phyloP scores from a whole-genome alignment of 306 rosid genomes.

The Prunus dulcis region DNA sequence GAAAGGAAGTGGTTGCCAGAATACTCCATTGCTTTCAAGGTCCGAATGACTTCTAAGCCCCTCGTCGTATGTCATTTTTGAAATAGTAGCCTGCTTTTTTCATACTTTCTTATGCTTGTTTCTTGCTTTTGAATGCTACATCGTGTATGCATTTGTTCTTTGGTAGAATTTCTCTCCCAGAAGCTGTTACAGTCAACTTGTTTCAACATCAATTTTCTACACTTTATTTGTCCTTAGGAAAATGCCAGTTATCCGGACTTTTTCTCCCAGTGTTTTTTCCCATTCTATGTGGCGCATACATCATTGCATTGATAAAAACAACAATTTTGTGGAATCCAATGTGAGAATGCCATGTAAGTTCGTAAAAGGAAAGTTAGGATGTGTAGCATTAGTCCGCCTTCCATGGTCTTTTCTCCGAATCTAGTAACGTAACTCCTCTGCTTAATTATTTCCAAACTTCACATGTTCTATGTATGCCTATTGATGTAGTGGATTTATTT shows the following conservation, averaged over 20 bases:
- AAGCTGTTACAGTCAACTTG: neutral
- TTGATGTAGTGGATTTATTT: slow-evolving; percentile 27
- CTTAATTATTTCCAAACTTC: neutral
- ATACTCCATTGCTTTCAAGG: neutral
- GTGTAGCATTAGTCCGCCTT: neutral
- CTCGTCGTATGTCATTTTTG: neutral
- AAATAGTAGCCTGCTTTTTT: neutral
- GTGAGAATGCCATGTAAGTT: neutral
- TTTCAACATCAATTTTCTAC: neutral
- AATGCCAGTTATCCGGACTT: neutral
- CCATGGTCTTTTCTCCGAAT: neutral
- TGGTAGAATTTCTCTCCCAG: neutral
- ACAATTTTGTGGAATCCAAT: neutral
- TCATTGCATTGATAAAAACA: neutral
- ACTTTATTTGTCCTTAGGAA: neutral
- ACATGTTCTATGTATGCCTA: neutral
- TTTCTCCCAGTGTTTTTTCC: neutral
- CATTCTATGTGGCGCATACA: neutral
- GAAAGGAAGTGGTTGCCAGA: neutral
- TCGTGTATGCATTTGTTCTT: neutral
- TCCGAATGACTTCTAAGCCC: neutral
- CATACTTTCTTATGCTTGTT: neutral
- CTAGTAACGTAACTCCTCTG: neutral
- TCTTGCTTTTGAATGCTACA: neutral
- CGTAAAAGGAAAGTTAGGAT: neutral